These are phyloP conservation scores for Jamesozyma piceae DNA, from an alignment of 805 yeast species.

Conservation along the genomic window DNA sequence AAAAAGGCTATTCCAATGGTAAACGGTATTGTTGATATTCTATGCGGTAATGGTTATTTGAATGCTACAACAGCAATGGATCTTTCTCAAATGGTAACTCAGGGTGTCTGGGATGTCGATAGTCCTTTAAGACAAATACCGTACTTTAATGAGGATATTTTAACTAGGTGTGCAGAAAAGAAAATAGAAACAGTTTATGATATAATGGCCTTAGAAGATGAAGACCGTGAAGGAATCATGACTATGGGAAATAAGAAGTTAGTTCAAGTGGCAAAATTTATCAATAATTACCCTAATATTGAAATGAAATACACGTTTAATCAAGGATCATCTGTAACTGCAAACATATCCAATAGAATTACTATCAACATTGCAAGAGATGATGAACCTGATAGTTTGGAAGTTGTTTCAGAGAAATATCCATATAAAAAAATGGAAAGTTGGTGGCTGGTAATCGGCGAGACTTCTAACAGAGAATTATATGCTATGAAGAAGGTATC, in stretches of 20 bases:
- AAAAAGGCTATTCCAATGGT: conserved; percentile 42
- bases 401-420: conserved; percentile 49
- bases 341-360: conserved; percentile 41
- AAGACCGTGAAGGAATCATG: conserved; percentile 53
- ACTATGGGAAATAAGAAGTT: conserved; percentile 44
- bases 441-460: conserved; percentile 90
- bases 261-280: conserved; percentile 71
- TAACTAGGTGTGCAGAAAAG: conserved; percentile 44
- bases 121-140: conserved; percentile 79
- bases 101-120: conserved; percentile 77
- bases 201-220: conserved; percentile 66
- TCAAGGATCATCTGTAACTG: conserved; percentile 32
- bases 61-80: conserved; percentile 81
- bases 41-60: conserved; percentile 72
- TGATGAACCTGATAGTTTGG: conserved; percentile 63
- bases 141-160: conserved; percentile 38
- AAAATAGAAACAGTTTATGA: conserved; percentile 70
- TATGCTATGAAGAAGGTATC: conserved; percentile 64
- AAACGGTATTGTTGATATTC: conserved; percentile 61
- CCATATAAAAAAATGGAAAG: conserved; percentile 47
- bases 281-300: conserved; percentile 80
- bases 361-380: conserved; percentile 52
- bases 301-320: conserved; percentile 53
- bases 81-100: conserved; percentile 76
- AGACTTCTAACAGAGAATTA: conserved; percentile 45